Conservation (phyloP, 345 rosid species). For the Eucalyptus albens region DNA sequence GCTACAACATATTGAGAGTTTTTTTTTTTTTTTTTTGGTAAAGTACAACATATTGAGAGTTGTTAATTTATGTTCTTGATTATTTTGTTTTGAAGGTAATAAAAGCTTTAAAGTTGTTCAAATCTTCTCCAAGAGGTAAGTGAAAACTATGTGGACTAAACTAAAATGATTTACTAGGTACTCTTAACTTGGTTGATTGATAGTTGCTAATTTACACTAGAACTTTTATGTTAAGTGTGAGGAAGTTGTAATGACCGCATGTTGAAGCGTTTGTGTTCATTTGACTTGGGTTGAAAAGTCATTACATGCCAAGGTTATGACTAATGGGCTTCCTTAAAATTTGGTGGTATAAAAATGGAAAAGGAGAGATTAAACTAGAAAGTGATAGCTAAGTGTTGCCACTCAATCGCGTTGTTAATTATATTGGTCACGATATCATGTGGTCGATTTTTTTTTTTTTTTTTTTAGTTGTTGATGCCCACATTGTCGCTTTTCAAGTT, state of each 20-base stretch:
- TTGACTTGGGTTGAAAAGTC: neutral
- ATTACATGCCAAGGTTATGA: neutral
- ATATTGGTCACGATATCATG: too few species aligned
- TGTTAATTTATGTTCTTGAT: neutral
- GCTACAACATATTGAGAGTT: neutral
- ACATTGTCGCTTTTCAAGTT: too few species aligned
- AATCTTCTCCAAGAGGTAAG: neutral
- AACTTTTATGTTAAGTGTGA: neutral
- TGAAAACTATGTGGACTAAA: neutral
- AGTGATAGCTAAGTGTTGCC: neutral
- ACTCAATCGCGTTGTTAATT: accelerated
- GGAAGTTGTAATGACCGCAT: neutral
- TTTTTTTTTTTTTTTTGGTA: too few species aligned
- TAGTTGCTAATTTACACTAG: neutral
- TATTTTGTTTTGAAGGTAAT: neutral
- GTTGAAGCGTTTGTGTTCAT: neutral
- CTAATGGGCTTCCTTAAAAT: neutral
- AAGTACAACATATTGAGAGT: neutral
- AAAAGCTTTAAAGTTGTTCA: neutral
- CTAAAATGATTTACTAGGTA: neutral
- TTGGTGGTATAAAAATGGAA: neutral
- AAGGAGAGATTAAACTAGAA: neutral
- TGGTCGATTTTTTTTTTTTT: neutral
- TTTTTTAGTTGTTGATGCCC: neutral
- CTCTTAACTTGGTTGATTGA: neutral